phyloP scores from a whole-genome alignment of 768 basidiomycete species.

The Scleroderma citrinum region DNA sequence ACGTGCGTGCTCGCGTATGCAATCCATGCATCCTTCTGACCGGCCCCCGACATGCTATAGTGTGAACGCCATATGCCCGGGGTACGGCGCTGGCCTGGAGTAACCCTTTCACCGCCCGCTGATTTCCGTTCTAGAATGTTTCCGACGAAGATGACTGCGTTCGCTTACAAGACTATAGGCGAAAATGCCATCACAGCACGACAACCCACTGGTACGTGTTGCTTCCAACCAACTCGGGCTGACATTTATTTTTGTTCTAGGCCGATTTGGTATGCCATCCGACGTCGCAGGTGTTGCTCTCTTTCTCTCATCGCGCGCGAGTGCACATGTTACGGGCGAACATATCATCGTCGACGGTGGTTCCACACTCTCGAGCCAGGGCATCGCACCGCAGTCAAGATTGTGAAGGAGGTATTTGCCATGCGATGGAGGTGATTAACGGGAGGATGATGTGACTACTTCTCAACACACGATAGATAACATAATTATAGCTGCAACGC shows the following conservation, averaged over 20 bases:
- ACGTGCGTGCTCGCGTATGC: constrained; percentile 46
- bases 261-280: constrained; percentile 55
- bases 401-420: too few species aligned
- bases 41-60: constrained; percentile 28
- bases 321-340: constrained; percentile 68
- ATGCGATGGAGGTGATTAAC: neutral
- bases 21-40: neutral
- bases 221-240: neutral
- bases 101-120: too few species aligned
- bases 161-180: constrained; percentile 50
- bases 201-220: constrained; percentile 60
- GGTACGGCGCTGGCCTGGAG: constrained; percentile 37
- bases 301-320: constrained; percentile 66
- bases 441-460: neutral
- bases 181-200: constrained; percentile 43
- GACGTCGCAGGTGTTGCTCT: constrained; percentile 71
- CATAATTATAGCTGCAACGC: too few species aligned
- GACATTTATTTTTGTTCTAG: constrained; percentile 26
- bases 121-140: constrained; percentile 44
- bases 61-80: constrained; percentile 81
- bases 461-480: too few species aligned
- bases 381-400: constrained; percentile 20
- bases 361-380: constrained; percentile 14
- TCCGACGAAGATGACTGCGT: constrained; percentile 83
- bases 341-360: constrained; percentile 74